Evolutionary conservation across 2,329 filamentous ascomycete species (phyloP).

Genomic region (Aspergillus pseudotamarii): DNA sequence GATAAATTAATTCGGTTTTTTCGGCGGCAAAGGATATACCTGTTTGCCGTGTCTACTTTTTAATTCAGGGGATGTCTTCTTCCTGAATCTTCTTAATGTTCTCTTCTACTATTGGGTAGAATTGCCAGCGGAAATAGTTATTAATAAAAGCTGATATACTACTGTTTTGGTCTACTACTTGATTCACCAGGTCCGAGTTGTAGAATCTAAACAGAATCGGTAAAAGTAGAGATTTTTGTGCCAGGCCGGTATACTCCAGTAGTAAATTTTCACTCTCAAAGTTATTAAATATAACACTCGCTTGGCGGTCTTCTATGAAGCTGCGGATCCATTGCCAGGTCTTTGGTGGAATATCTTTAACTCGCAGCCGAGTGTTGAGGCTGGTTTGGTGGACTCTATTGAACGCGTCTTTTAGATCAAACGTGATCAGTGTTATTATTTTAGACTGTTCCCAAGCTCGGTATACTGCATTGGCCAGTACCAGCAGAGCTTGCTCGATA

Average conservation of each 20-base stretch:
- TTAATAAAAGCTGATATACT: conserved; percentile 33
- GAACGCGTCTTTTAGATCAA: conserved; percentile 24
- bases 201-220: conserved; percentile 41
- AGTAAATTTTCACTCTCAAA: conserved; percentile 8
- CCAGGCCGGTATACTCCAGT: conserved; percentile 18
- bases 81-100: conserved; percentile 26
- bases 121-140: conserved; percentile 30
- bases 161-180: conserved; percentile 19
- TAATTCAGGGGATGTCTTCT: conserved; percentile 29
- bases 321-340: conserved; percentile 7
- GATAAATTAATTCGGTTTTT: conserved; percentile 34
- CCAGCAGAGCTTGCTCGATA: conserved; percentile 26
- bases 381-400: conserved; percentile 20
- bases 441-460: too few relatives aligned
- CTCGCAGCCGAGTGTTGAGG: conserved; percentile 9
- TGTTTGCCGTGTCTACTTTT: conserved; percentile 27
- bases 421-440: too few relatives aligned
- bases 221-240: conserved; percentile 35
- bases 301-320: conserved; percentile 21
- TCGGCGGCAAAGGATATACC: conserved; percentile 31
- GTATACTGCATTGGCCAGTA: conserved; percentile 23
- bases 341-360: conserved; percentile 1
- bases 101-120: conserved; percentile 20
- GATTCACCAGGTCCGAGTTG: conserved; percentile 40
- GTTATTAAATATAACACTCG: conserved; percentile 21